Evolutionary conservation across 176 grass and related monocot species (phyloP), one percentile per base, ranked within the genome.

Genomic region (Elymus sibiricus): DNA sequence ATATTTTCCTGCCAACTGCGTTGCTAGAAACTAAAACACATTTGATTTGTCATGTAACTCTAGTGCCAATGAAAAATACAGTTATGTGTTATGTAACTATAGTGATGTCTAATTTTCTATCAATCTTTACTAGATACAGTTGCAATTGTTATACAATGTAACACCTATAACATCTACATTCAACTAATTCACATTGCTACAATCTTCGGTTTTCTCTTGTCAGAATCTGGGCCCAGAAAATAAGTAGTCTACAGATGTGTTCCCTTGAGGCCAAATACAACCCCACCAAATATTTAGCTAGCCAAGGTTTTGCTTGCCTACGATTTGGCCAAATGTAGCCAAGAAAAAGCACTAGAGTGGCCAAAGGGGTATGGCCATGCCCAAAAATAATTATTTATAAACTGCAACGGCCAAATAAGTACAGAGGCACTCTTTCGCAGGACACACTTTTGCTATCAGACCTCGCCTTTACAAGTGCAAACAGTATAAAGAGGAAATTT

Each of bases 401-500:
- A 27, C 44, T 21, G 28, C 26, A 76, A 76, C 15, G 44, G 15
- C 14, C 43, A 76, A 51, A 51, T 86, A 78, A 83, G 40, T 71
- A 63, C 32, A 82, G 82, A 16, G 19, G 61, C 28, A 46, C 56
- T 26, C 66, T 60, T 84, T 51, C 56, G 14, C 46, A 68, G 21
- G 14, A 29, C 16, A 76, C 59, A 59, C 21, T 76, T n/a, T 90
- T n/a, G 25, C 26, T 55, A 55, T 55, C 47, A 11, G 77, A 44
- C 13, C 39, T 58, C 29, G 13, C 26, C 22, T 74, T 83, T 16
- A 78, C 22, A 68, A 46, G 67, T 80, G 65, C 75, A 83, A 76
- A 74, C 59, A 35, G 19, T 59, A 83, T 82, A 39, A 11, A 66
- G 27, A 79, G 78, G 26, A 79, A 44, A 70, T 67, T n/a, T 61